Evolutionary conservation across 2,329 filamentous ascomycete genomes (phyloP).

Genomic region (Pseudocercospora cruenta): DNA sequence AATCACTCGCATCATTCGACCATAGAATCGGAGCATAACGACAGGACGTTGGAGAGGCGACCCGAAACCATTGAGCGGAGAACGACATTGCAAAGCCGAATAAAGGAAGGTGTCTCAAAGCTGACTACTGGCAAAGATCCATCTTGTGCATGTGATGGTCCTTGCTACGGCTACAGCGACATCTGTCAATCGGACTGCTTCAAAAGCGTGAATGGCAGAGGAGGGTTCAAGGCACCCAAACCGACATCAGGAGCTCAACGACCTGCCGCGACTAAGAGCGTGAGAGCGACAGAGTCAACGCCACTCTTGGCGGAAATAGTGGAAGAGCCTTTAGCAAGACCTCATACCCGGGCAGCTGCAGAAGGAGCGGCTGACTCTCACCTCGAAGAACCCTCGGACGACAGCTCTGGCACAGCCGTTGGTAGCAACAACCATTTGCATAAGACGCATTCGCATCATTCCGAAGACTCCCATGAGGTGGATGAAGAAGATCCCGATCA

Average conservation of each 20-base stretch:
- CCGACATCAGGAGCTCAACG: constrained; percentile 23
- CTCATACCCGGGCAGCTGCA: constrained; percentile 20
- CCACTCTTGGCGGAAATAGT: constrained; percentile 33
- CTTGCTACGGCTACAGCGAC: constrained; percentile 65
- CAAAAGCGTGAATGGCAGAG: constrained; percentile 51
- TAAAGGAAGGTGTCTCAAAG: constrained; percentile 51
- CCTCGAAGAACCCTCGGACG: constrained; percentile 24
- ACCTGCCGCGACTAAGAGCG: constrained; percentile 30
- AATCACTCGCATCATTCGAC: constrained; percentile 26
- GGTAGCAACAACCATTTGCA: constrained; percentile 16
- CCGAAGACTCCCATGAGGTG: constrained; percentile 66
- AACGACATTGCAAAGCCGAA: constrained; percentile 46
- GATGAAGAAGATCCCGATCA: constrained; percentile 51
- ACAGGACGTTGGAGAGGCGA: neutral
- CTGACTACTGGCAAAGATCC: constrained; percentile 47
- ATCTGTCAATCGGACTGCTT: constrained; percentile 65
- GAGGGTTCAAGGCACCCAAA: constrained; percentile 36
- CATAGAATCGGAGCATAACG: constrained; percentile 5
- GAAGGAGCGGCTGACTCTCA: constrained; percentile 20
- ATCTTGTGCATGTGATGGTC: constrained; percentile 60
- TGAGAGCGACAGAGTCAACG: constrained; percentile 36
- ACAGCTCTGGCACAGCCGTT: constrained; percentile 24
- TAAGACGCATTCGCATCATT: constrained; percentile 56
- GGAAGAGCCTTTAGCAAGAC: constrained; percentile 24
- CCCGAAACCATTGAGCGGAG: constrained; percentile 25